Evolutionary conservation across 805 yeast genomes (phyloP), one percentile per base, ranked within the genome.

Genomic region (Maudiozyma barnettii): DNA sequence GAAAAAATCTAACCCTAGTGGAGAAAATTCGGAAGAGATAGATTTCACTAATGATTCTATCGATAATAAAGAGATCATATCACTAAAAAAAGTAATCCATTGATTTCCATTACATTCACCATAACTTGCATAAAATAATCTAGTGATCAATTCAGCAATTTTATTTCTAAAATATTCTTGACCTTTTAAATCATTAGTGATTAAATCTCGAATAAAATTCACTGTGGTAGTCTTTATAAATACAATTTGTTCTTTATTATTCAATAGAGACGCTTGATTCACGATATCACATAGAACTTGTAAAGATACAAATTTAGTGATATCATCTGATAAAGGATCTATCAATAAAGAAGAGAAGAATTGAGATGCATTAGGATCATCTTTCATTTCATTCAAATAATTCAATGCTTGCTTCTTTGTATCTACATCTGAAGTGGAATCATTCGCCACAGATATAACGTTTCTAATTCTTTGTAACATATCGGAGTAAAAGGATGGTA

Each of bases 361-460:
- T 39, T 61, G 58, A 9, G 58, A 48, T 0, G 66, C 61, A 47
- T 54, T 54, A 7, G 56, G 56, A 43, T 57, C 60, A 6, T 52
- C 40, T 46, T 61, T 64, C 3, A 57, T 54, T 29, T 56, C 59
- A 21, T 60, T 55, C 38, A 65, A 50, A 48, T 50, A 64, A 16
- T 65, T 67, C 33, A 65, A 49, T 16, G 69, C 83, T 64, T 80
- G 82, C 51, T 75, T 78, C 59, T 81, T 81, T 44, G 87, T 68
- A 38, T 60, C 70, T 14, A 73, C 68, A 61, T 84, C 87, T 9
- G 82, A 76, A 22, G 81, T 71, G 29, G 85, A 82, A 63, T 80
- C 79, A 46, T 84, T 76, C 7, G 95, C 96, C 52, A 88, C 79
- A 52, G 78, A 81, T 43, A 90, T 93, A 39, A 95, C 96, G 68